These are phyloP conservation scores for Penicillium paradoxum DNA, from an alignment of 495 filamentous ascomycete species.

Conservation along the genomic window DNA sequence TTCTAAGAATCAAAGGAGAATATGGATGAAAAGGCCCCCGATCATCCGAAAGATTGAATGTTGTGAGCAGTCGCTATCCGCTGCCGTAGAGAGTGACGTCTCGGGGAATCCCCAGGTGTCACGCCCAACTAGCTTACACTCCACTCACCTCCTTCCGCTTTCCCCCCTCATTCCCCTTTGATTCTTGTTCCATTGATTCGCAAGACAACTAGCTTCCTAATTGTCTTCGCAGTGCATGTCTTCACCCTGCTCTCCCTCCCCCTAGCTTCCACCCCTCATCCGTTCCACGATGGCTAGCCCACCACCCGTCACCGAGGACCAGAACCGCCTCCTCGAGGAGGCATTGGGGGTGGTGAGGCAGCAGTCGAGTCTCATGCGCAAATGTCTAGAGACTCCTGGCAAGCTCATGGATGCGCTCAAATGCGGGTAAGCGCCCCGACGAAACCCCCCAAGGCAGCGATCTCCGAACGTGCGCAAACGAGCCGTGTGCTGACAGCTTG, in stretches of 20 bases:
- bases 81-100: conserved; percentile 14
- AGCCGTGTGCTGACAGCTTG: conserved; percentile 14
- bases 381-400: conserved; percentile 92
- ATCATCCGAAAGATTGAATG: not conserved
- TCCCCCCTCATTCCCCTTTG: not conserved
- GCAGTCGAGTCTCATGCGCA: conserved; percentile 93
- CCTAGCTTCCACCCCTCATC: conserved; percentile 16
- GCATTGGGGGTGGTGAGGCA: conserved; percentile 93
- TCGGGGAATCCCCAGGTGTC: conserved; percentile 15
- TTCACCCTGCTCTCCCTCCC: conserved; percentile 26
- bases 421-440: conserved; percentile 70
- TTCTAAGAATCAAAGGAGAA: too few species aligned
- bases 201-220: conserved; percentile 2
- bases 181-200: conserved; percentile 10
- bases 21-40: not conserved
- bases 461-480: conserved; percentile 13
- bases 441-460: conserved; percentile 34
- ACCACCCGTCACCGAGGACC: conserved; percentile 76
- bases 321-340: conserved; percentile 92
- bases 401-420: conserved; percentile 99
- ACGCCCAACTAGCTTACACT: conserved; percentile 10
- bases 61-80: not conserved
- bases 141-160: conserved; percentile 6
- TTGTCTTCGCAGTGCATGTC: conserved; percentile 25
- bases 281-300: conserved; percentile 49